Evolutionary conservation across 257 asterid genomes (phyloP), one percentile per base, ranked within the genome.

Genomic region (Scutellaria galericulata): DNA sequence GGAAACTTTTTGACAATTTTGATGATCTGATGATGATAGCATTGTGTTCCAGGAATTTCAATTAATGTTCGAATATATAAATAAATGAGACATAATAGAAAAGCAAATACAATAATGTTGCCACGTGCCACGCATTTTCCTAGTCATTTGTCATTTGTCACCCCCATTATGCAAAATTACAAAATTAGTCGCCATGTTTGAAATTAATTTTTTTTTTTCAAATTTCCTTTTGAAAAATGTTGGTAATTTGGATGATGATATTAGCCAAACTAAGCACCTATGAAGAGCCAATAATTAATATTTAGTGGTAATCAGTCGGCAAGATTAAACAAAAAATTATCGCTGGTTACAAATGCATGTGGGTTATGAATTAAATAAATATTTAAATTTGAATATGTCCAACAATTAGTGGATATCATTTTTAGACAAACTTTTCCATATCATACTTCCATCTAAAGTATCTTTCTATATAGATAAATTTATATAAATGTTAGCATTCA

Each of bases 71-170:
- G 42, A 58, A 78, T 59, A 31, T 2, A 31, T 31, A 41, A 18
- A 61, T 73, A 24, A 56, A 42, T 9, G 46, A 6, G 35, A 51
- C 50, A 41, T 42, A 46, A 24, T 63, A 44, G 65, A 50, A 12
- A 57, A 5, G 8, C 15, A 11, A 55, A 64, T 56, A 7, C 79
- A 63, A 69, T 69, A 27, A 56, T 69, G 35, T 15, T 48, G 64
- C 51, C 48, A 62, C 64, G 40, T 70, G 79, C 44, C 79, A 20
- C 64, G 47, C 65, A 40, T 22, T 39, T 53, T 55, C 64, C 59
- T 15, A 42, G 68, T 67, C 82, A 72, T 74, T 15, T 20, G 37
- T 41, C 2, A 24, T 24, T 24, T 24, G 27, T 24, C 70, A 48
- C 73, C 10, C 4, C 40, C 62, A 35, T 6, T 2, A n/a, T 42